phyloP scores from a whole-genome alignment of 306 rosid species.

The Corylus americana region DNA sequence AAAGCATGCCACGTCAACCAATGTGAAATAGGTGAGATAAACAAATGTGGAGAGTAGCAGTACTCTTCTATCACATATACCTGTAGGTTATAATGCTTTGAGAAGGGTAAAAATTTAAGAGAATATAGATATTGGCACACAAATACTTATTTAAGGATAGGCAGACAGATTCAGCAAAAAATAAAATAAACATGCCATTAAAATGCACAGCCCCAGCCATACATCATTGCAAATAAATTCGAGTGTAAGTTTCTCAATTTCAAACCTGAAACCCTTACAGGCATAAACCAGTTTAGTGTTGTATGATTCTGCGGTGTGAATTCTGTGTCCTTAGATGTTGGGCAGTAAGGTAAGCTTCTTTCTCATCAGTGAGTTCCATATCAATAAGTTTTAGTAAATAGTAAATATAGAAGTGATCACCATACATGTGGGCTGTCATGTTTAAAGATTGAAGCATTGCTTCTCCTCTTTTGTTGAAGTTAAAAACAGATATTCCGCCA shows the following conservation, averaged over 20 bases:
- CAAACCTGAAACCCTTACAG: not conserved
- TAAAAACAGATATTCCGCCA: slow-evolving; percentile 66
- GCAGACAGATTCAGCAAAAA: no score
- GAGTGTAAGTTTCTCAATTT: not conserved
- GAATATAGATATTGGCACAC: no score
- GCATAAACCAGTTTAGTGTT: not conserved
- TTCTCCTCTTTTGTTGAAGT: slow-evolving; percentile 71
- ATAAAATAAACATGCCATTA: no score
- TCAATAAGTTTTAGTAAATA: slow-evolving; percentile 38
- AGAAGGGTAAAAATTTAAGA: no score
- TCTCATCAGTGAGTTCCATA: slow-evolving; percentile 1
- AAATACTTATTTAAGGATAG: no score
- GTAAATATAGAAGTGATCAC: slow-evolving; percentile 59
- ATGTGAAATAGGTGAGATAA: no score
- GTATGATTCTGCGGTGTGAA: not conserved
- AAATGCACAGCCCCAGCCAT: no score
- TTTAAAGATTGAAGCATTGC: slow-evolving; percentile 76
- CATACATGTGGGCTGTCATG: slow-evolving; percentile 71
- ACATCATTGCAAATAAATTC: no score
- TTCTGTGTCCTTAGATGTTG: not conserved
- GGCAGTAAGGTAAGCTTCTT: not conserved
- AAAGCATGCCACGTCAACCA: no score
- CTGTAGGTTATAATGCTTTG: no score
- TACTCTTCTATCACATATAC: no score
- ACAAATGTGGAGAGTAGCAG: no score